Evolutionary conservation across 345 rosid species (phyloP).

Genomic region (Moricandia arvensis): DNA sequence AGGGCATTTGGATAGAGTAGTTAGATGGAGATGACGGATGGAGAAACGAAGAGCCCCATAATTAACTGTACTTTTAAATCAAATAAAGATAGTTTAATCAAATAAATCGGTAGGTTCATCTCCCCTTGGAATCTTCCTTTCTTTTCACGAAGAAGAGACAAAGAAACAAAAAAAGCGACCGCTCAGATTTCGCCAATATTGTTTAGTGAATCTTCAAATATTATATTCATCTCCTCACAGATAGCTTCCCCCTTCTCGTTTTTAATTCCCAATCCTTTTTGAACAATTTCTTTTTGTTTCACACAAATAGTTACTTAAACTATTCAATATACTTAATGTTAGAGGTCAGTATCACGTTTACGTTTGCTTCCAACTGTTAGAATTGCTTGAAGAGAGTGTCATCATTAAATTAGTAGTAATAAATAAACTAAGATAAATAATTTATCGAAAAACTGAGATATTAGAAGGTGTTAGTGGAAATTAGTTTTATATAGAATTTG

Average conservation of each 20-base stretch:
- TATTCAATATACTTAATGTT: neutral
- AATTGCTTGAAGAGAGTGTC: neutral
- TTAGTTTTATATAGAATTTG: no score
- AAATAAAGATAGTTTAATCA: neutral
- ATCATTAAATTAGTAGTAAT: neutral
- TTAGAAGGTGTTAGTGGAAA: no score
- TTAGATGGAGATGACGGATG: no score
- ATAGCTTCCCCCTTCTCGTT: slow-evolving; percentile 23
- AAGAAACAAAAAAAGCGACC: slow-evolving; percentile 36
- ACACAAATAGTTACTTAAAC: neutral
- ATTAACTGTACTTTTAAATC: no score
- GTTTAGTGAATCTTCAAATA: slow-evolving; percentile 12
- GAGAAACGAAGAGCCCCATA: no score
- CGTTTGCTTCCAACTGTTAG: neutral
- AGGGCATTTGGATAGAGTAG: no score
- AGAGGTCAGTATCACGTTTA: neutral
- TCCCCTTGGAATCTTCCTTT: slow-evolving; percentile 25
- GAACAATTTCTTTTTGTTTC: neutral
- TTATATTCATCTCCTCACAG: neutral
- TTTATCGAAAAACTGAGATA: neutral
- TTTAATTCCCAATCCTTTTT: slow-evolving; percentile 4
- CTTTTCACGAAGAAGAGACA: slow-evolving; percentile 40
- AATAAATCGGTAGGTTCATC: slow-evolving; percentile 15
- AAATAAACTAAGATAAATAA: neutral
- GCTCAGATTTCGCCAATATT: slow-evolving; percentile 36